Conservation (phyloP, 768 basidiomycete species). For the Tephrocybe sp. region DNA sequence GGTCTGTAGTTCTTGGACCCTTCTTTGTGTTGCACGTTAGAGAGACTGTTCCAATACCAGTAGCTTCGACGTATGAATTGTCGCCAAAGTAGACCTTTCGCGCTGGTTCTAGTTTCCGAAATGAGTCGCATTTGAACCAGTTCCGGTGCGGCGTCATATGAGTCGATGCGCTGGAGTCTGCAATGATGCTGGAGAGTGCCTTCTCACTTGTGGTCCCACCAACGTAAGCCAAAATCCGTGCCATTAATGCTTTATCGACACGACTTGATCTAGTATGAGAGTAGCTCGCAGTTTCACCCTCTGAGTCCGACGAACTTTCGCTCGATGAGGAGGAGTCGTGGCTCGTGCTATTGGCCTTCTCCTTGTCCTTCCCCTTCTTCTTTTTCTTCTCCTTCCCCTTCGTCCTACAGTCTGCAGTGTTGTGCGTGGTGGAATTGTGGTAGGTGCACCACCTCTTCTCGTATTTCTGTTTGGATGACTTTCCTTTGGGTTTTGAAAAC, state of each 20-base stretch:
- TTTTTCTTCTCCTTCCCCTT: background rate
- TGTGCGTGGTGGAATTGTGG: background rate
- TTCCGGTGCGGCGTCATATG: background rate
- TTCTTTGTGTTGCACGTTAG: background rate
- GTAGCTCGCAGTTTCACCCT: background rate
- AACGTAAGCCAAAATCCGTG: constrained; percentile 1
- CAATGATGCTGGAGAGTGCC: background rate
- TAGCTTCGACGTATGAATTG: background rate
- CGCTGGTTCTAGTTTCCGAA: background rate
- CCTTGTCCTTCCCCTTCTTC: background rate
- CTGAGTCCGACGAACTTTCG: background rate
- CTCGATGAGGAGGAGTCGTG: too few relatives aligned
- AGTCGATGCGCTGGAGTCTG: background rate
- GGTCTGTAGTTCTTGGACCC: background rate
- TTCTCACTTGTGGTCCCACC: background rate
- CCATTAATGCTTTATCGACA: background rate
- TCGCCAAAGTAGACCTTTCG: background rate
- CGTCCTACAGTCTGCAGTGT: background rate
- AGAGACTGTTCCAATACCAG: background rate
- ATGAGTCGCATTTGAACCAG: background rate
- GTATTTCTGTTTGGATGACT: too few relatives aligned
- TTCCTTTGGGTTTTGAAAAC: background rate
- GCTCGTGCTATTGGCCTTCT: background rate
- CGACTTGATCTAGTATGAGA: background rate
- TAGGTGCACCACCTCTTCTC: background rate